These are phyloP conservation scores for Fusarium sp. DNA, from an alignment of 2,329 filamentous ascomycete genomes.

Conservation along the genomic window DNA sequence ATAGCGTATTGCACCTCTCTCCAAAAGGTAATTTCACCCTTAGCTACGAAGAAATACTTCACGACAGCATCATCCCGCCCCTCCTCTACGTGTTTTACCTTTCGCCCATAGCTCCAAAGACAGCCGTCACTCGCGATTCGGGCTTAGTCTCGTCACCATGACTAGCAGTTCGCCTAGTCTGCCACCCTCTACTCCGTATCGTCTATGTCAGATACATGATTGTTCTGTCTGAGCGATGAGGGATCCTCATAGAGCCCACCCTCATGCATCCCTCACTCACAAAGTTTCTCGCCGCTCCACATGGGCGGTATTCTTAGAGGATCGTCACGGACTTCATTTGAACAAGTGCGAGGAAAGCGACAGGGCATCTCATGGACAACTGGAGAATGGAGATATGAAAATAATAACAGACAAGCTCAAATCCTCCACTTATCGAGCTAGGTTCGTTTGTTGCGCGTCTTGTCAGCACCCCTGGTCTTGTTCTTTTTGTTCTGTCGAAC, in stretches of 20 bases:
- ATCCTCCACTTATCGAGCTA: slow-evolving; percentile 17
- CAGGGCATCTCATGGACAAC: slow-evolving; percentile 1
- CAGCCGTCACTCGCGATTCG: slow-evolving; percentile 9
- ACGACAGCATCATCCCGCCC: slow-evolving; percentile 37
- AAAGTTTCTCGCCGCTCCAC: slow-evolving; percentile 25
- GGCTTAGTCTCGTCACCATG: slow-evolving; percentile 25
- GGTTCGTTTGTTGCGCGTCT: slow-evolving; percentile 23
- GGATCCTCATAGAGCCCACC: slow-evolving; percentile 19
- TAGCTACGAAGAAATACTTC: slow-evolving; percentile 15
- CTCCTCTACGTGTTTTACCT: slow-evolving; percentile 23
- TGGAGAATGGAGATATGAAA: slow-evolving; percentile 9
- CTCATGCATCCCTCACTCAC: slow-evolving; percentile 11
- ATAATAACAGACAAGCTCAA: slow-evolving; percentile 35
- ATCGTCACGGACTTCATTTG: slow-evolving; percentile 38
- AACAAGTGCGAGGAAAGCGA: slow-evolving; percentile 10
- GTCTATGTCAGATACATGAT: slow-evolving; percentile 13
- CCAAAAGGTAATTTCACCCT: slow-evolving; percentile 7
- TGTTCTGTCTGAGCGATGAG: slow-evolving; percentile 7
- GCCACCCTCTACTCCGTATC: slow-evolving; percentile 4
- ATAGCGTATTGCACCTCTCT: slow-evolving; percentile 2
- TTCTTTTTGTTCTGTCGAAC: slow-evolving; percentile 25
- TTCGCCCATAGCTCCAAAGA: slow-evolving; percentile 8
- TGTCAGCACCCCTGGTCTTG: slow-evolving; percentile 17
- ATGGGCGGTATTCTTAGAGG: slow-evolving; percentile 18
- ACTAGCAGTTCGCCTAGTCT: slow-evolving; percentile 26